Base-by-base conservation (phyloP, 2,329 filamentous ascomycete genomes). In the Stemphylium beticola region DNA sequence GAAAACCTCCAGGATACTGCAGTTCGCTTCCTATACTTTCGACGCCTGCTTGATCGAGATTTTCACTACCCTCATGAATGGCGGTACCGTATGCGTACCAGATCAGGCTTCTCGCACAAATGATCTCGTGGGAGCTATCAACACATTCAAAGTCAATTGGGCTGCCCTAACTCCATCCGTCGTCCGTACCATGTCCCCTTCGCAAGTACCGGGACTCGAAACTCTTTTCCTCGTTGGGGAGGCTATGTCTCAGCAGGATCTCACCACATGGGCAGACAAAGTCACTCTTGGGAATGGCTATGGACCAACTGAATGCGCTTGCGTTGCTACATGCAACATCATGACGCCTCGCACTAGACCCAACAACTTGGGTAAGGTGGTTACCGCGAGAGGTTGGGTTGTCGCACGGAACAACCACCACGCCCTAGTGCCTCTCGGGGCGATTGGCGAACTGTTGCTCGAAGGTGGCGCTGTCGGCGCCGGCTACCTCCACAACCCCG, bases 1-100 rank as follows among this genome's bases (percentile, higher is more conserved):
- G 43, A 74, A 66, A 5, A 72, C 71, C 0, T 85, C 85, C 10
- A 80, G 88, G 4, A 82, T 87, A 3, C 78, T 87, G 6, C 78
- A 82, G 43, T 79, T 79, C 49, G 73, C 77, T 1, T 72, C 76
- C 0, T 79, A 78, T 49, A 78, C 75, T 0, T 81, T 81, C 49
- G 78, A 81, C 61, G 75, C 76, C 15, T 77, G 73, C 26, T 67
- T 81, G n/a, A 72, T 78, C 52, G 79, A 82, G 52, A 77, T 81
- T 2, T 71, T 82, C 40, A 77, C 74, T 18, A 79, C 79, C 0
- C 61, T 82, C 14, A 75, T 77, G 65, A 60, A 71, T 17, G 81
- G 81, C 43, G 81, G 79, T 17, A 78, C 76, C 20, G 71, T 82
- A 7, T 82, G 80, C 59, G 76, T 82, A 10, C 79, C 81, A 4